These are phyloP conservation scores for Colletotrichum sp. DNA, from an alignment of 2,329 filamentous ascomycete genomes.

Conservation along the genomic window DNA sequence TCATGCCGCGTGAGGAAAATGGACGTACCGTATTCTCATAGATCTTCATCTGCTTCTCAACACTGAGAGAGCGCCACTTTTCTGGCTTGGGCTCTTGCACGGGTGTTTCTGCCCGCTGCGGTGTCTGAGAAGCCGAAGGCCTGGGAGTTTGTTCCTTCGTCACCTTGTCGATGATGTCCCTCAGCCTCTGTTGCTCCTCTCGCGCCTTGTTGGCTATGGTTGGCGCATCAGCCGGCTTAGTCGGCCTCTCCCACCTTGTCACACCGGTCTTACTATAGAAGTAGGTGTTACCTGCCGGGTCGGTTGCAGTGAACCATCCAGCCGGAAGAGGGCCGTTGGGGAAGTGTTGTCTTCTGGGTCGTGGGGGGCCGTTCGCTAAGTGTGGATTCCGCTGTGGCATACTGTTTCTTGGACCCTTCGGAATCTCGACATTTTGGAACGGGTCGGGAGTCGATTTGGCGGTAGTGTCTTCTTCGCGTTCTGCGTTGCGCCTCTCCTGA, in stretches of 20 bases:
- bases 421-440: conserved; percentile 55
- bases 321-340: conserved; percentile 66
- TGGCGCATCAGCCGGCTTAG: conserved; percentile 65
- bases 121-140: conserved; percentile 64
- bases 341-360: conserved; percentile 59
- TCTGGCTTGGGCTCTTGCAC: conserved; percentile 67
- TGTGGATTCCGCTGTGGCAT: conserved; percentile 57
- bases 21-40: conserved; percentile 88
- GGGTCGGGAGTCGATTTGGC: conserved; percentile 43
- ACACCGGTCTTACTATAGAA: conserved; percentile 82
- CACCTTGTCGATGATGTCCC: conserved; percentile 86
- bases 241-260: conserved; percentile 84
- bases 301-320: conserved; percentile 85
- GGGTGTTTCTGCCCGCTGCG: conserved; percentile 62
- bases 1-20: neutral
- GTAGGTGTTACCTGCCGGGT: conserved; percentile 75
- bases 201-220: conserved; percentile 69
- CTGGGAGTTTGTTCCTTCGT: conserved; percentile 70
- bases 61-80: conserved; percentile 71
- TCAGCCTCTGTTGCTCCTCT: conserved; percentile 74
- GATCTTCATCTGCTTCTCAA: conserved; percentile 92
- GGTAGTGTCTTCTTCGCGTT: conserved; percentile 43
- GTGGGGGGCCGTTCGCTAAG: conserved; percentile 46
- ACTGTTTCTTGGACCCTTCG: conserved; percentile 66
- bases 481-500: conserved; percentile 64